Evolutionary conservation across 257 asterid species (phyloP).

Genomic region (Penstemon davidsonii): DNA sequence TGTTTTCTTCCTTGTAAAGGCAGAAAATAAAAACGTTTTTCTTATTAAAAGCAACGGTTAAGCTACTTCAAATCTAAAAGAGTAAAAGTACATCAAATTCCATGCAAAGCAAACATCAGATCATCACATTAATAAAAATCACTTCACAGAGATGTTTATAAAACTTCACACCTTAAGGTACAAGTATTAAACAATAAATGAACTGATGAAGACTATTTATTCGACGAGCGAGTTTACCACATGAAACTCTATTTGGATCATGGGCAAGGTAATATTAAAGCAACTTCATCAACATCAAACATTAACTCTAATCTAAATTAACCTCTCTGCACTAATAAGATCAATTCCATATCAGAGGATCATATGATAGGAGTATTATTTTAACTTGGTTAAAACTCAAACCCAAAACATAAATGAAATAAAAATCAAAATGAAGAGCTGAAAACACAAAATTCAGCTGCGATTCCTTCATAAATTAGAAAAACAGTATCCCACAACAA

Average conservation of each 20-base stretch:
- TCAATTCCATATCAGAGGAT: conserved; percentile 17
- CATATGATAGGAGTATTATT: conserved; percentile 15
- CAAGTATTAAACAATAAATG: background rate
- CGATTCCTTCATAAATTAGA: conserved; percentile 23
- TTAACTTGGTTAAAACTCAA: conserved; percentile 19
- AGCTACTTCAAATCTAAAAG: background rate
- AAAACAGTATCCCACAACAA: conserved; percentile 20
- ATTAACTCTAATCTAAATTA: background rate
- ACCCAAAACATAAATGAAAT: conserved; percentile 32
- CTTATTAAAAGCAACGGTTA: background rate
- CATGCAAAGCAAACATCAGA: background rate
- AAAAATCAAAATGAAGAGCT: conserved; percentile 26
- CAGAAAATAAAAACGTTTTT: too few relatives aligned
- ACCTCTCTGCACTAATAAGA: conserved; percentile 8
- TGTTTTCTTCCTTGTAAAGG: too few relatives aligned
- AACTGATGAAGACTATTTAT: background rate
- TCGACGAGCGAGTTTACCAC: background rate
- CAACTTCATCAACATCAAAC: background rate
- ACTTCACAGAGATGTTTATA: background rate
- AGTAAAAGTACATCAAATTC: background rate
- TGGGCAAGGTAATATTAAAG: background rate
- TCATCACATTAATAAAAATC: background rate
- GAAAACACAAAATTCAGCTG: conserved; percentile 46
- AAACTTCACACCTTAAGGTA: background rate
- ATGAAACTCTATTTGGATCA: conserved; percentile 22